Evolutionary conservation across 139 green algal genomes (phyloP).

Genomic region (Parachlorella kessleri): DNA sequence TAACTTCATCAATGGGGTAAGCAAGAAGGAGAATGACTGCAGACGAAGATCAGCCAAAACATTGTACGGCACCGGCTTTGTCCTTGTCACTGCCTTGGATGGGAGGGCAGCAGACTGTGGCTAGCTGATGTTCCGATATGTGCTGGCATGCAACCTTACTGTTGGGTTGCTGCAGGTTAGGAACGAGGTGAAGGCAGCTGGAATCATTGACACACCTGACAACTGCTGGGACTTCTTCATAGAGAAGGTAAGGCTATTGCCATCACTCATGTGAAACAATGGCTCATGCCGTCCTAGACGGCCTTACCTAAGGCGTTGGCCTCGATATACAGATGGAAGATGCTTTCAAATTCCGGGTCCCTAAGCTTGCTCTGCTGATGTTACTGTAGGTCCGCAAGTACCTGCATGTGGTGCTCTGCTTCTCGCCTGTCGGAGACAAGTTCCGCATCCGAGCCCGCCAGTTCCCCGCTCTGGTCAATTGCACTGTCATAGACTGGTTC

Average conservation of each 20-base stretch:
- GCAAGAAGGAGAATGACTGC: constrained; percentile 55
- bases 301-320: too few relatives aligned
- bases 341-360: background rate
- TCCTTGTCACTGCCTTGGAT: too few relatives aligned
- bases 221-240: constrained; percentile 93
- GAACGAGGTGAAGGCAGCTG: constrained; percentile 80
- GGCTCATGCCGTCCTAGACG: too few relatives aligned
- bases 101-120: too few relatives aligned
- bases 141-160: background rate
- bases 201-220: constrained; percentile 81
- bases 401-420: constrained; percentile 92
- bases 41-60: too few relatives aligned
- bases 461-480: constrained; percentile 90
- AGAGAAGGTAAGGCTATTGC: constrained; percentile 79
- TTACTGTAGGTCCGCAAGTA: constrained; percentile 64
- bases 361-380: background rate
- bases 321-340: too few relatives aligned
- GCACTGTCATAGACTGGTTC: constrained; percentile 85
- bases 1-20: constrained; percentile 50
- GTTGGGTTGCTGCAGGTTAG: constrained; percentile 54
- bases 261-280: too few relatives aligned
- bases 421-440: constrained; percentile 90
- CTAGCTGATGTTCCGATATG: background rate
- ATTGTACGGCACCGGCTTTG: too few relatives aligned
- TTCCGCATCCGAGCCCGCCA: constrained; percentile 85